phyloP scores from a whole-genome alignment of 306 rosid genomes.

The Malus orientalis region DNA sequence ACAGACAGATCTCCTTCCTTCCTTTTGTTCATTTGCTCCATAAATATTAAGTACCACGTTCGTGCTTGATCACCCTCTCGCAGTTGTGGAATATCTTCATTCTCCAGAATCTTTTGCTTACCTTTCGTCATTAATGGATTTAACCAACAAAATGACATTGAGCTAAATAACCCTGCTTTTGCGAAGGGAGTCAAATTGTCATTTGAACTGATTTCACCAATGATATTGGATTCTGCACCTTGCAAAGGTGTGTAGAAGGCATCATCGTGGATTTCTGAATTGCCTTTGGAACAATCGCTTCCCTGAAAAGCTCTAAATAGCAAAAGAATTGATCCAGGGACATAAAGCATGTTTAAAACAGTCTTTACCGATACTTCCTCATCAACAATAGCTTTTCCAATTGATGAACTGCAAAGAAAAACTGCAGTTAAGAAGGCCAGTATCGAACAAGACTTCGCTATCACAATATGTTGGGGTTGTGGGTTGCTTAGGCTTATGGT shows the following conservation, averaged over 20 bases:
- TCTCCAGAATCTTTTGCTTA: constrained; percentile 3
- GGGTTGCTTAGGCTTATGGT: constrained; percentile 6
- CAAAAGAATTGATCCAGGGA: constrained; percentile 17
- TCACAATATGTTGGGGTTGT: background rate
- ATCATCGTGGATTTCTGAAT: background rate
- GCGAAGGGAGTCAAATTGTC: constrained; percentile 16
- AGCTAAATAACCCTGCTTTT: constrained; percentile 7
- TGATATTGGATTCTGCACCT: background rate
- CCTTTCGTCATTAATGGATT: constrained; percentile 22
- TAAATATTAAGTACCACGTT: background rate
- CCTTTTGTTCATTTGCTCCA: background rate
- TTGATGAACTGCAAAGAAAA: constrained; percentile 16
- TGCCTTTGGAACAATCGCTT: background rate
- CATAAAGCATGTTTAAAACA: background rate
- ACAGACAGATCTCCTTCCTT: background rate
- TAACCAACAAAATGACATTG: constrained; percentile 23
- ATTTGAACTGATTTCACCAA: background rate
- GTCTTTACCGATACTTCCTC: background rate
- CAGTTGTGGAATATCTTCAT: constrained; percentile 11
- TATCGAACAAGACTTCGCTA: background rate
- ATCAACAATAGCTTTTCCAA: background rate
- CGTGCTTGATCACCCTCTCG: constrained; percentile 7
- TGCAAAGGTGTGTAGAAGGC: background rate
- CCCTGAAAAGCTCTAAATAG: background rate
- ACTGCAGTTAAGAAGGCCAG: constrained; percentile 9